Percentiles rank a stretch among this genome's conserved stretches.
Conservation (phyloP, 1,139 yeast species). For the Geotrichum candidum region DNA sequence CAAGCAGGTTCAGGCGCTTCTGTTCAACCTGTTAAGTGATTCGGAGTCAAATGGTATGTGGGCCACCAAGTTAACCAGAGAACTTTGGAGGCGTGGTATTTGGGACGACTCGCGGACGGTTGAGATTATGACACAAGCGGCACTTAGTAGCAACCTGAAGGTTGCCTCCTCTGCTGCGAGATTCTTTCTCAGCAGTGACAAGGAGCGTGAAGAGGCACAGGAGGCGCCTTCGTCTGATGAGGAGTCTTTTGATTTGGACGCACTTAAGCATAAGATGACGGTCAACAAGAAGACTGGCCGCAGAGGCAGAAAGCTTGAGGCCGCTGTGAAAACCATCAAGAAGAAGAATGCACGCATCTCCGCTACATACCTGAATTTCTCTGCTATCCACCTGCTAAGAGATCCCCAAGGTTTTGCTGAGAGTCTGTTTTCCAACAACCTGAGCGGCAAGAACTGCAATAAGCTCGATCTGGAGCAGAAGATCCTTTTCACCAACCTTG, state of each 20-base stretch:
- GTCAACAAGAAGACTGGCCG: conserved; percentile 79
- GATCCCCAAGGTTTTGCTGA: conserved; percentile 99
- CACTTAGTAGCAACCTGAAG: conserved; percentile 78
- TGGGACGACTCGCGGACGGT: conserved; percentile 98
- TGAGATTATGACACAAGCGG: conserved; percentile 94
- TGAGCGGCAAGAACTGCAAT: conserved; percentile 53
- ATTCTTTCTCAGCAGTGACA: conserved; percentile 91
- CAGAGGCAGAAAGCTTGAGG: conserved; percentile 70
- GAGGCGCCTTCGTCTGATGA: conserved; percentile 70
- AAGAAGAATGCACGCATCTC: conserved; percentile 46
- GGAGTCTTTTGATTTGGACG: conserved; percentile 39
- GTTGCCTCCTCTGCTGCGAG: conserved; percentile 85
- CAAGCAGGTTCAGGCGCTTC: conserved; percentile 81
- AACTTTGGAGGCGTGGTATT: conserved; percentile 92
- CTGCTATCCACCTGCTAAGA: conserved; percentile 86
- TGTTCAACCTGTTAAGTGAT: conserved; percentile 70
- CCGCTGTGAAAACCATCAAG: conserved; percentile 62
- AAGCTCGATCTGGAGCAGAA: conserved; percentile 82
- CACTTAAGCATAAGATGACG: conserved; percentile 71
- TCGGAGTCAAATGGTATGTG: conserved; percentile 73
- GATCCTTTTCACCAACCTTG: conserved; percentile 75
- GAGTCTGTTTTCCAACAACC: conserved; percentile 61
- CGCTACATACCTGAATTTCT: conserved; percentile 79
- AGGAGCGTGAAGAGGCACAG: conserved; percentile 83
- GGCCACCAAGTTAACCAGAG: conserved; percentile 94